Evolutionary conservation across 2,329 filamentous ascomycete species (phyloP), one percentile per base, ranked within the genome.

Genomic region (Fusarium napiforme): DNA sequence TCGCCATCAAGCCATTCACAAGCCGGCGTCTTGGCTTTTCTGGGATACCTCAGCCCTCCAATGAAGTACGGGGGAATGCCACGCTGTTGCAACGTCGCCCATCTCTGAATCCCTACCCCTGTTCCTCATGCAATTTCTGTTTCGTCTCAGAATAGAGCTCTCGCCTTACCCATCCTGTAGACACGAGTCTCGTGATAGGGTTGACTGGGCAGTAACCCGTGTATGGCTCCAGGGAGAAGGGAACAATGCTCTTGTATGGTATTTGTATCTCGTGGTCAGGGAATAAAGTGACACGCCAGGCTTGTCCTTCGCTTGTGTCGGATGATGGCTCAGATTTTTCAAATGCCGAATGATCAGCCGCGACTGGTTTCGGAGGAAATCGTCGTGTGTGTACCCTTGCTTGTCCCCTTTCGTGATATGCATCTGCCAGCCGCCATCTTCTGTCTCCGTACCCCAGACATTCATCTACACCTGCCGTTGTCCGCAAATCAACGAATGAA

Each of bases 131-230:
- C 12, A 32, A 11, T 32, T 11, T 30, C 45, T 30, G 14, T 12
- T 1, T n/a, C 21, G 9, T 18, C 21, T 30, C 19, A 49, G 9
- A 7, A 9, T 49, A 9, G 37, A 21, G 50, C 9, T 40, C 19
- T 21, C 11, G 21, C 21, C 12, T 10, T 37, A n/a, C 19, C 10
- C 47, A 11, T 12, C 18, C 21, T 3, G 7, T 2, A 3, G 8
- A 4, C 36, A 19, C 26, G 2, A 4, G 23, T 34, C 2, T 5
- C 2, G 7, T 9, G 14, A 11, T 23, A 5, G 15, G 14, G 1
- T 4, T 21, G n/a, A 6, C 9, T 5, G 14, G 10, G 2, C 12
- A 19, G 11, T 26, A 4, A 4, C 26, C 14, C 7, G 32, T 19
- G 11, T 10, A 42, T 28, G 21, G 2, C 21, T 9, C 8, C 6